Evolutionary conservation across 352 stramenopile species (phyloP).

Genomic region (Globisporangium heterothallicum): DNA sequence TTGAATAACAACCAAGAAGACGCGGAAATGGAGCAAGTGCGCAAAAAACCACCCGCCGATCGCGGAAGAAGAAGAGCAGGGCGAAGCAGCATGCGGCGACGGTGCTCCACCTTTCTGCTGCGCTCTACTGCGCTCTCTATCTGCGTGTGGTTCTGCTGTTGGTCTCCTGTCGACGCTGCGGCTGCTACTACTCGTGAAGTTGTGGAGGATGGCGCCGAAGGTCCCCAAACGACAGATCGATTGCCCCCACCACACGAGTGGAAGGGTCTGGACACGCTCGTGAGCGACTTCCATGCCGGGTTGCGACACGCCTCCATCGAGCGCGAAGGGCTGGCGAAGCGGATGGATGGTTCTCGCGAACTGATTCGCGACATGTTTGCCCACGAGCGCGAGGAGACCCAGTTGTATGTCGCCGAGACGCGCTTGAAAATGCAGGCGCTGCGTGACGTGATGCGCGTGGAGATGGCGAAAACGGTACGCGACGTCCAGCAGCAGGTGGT

Average conservation of each 20-base stretch:
- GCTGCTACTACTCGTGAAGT: too few species aligned
- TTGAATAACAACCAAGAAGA: neutral
- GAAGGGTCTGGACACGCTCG: conserved; percentile 13
- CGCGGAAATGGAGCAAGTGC: neutral
- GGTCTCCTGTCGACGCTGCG: too few species aligned
- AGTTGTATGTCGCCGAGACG: conserved; percentile 17
- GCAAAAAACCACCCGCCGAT: neutral
- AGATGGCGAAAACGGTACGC: conserved; percentile 16
- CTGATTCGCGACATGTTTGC: conserved; percentile 14
- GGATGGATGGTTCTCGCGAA: conserved; percentile 14
- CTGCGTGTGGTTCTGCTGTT: neutral
- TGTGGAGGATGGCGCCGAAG: too few species aligned
- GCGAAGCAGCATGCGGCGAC: too few species aligned
- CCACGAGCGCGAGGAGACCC: conserved; percentile 18
- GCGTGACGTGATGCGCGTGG: conserved; percentile 19
- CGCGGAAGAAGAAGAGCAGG: neutral
- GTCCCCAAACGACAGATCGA: too few species aligned
- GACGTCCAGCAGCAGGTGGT: conserved; percentile 13
- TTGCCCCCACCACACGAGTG: neutral
- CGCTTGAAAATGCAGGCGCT: conserved; percentile 17
- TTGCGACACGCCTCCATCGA: conserved; percentile 7
- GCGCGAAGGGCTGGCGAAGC: conserved; percentile 7
- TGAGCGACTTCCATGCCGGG: conserved; percentile 16
- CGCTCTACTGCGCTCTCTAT: neutral
- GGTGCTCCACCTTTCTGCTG: too few species aligned